Percentiles rank a stretch among this genome's conserved stretches.
Evolutionary conservation across 2,329 filamentous ascomycete species (phyloP).

Genomic region (Juglanconis oblonga): DNA sequence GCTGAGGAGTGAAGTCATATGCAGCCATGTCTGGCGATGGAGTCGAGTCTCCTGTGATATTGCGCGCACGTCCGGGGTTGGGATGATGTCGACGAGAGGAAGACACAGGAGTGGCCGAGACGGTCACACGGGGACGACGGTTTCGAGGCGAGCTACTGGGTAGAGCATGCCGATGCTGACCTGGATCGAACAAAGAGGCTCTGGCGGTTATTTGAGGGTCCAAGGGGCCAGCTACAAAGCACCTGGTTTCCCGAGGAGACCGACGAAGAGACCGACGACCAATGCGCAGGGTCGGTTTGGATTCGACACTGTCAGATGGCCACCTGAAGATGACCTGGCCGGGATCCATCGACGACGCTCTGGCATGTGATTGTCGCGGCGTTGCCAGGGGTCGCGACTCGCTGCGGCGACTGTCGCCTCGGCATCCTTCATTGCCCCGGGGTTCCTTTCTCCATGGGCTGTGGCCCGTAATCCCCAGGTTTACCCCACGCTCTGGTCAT

Average conservation of each 20-base stretch:
- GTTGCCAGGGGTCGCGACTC: neutral
- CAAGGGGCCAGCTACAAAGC: neutral
- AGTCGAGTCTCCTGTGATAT: neutral
- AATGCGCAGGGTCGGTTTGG: neutral
- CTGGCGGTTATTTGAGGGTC: too few relatives aligned
- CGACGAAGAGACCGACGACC: neutral
- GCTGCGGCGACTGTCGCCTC: too few relatives aligned
- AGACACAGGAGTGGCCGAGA: neutral
- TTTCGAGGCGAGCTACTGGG: neutral
- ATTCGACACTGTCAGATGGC: slow-evolving; percentile 2
- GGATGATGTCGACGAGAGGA: neutral
- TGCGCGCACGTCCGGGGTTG: neutral
- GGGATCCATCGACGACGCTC: neutral
- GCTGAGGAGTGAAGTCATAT: neutral
- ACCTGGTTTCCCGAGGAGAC: neutral
- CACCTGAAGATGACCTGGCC: slow-evolving; percentile 3
- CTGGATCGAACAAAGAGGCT: neutral
- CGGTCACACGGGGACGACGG: neutral
- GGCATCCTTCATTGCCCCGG: too few relatives aligned
- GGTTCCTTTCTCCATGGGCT: too few relatives aligned
- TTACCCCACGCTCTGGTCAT: too few relatives aligned
- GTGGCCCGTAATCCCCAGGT: too few relatives aligned
- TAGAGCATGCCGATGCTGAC: neutral
- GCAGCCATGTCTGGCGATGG: slow-evolving; percentile 3
- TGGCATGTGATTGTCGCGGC: slow-evolving; percentile 11